Percentiles rank a stretch among this genome's conserved stretches.
Evolutionary conservation across 2,329 filamentous ascomycete species (phyloP).

Genomic region (Thelonectria rubi): DNA sequence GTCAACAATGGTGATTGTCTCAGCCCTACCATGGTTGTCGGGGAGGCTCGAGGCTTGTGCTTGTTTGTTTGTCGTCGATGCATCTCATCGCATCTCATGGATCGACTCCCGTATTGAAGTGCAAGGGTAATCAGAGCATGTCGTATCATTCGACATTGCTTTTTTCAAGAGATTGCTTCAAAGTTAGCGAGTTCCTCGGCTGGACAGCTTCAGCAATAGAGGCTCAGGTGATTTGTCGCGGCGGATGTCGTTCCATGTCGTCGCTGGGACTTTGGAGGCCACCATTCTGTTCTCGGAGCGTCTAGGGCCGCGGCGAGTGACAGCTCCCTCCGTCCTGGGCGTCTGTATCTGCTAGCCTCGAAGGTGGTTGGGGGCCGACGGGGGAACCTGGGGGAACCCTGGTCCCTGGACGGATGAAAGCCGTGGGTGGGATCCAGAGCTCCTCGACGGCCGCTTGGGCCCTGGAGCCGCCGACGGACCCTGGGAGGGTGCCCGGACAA

Average conservation of each 20-base stretch:
- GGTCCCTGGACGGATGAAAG: slow-evolving; percentile 10
- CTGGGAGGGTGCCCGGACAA: slow-evolving; percentile 12
- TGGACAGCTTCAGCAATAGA: not conserved
- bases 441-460: slow-evolving; percentile 9
- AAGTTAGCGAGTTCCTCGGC: slow-evolving; percentile 4
- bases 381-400: slow-evolving; percentile 14
- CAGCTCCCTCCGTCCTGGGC: not conserved
- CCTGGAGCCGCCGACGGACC: slow-evolving; percentile 1
- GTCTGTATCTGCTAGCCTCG: not conserved
- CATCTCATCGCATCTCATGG: slow-evolving; percentile 3
- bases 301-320: slow-evolving; percentile 7
- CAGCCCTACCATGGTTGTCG: slow-evolving; percentile 10
- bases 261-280: slow-evolving; percentile 4
- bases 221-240: slow-evolving; percentile 7
- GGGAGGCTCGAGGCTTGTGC: slow-evolving; percentile 2
- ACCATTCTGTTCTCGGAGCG: slow-evolving; percentile 9
- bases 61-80: not conserved
- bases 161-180: slow-evolving; percentile 8
- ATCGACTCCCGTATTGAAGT: not conserved
- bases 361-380: slow-evolving; percentile 12
- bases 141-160: not conserved
- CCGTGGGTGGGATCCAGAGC: not conserved
- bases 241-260: slow-evolving; percentile 11
- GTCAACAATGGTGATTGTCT: not conserved
- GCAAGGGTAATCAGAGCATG: not conserved